These are phyloP conservation scores for Silene noctiflora DNA, from an alignment of 179 eudicot genomes.

Conservation along the genomic window DNA sequence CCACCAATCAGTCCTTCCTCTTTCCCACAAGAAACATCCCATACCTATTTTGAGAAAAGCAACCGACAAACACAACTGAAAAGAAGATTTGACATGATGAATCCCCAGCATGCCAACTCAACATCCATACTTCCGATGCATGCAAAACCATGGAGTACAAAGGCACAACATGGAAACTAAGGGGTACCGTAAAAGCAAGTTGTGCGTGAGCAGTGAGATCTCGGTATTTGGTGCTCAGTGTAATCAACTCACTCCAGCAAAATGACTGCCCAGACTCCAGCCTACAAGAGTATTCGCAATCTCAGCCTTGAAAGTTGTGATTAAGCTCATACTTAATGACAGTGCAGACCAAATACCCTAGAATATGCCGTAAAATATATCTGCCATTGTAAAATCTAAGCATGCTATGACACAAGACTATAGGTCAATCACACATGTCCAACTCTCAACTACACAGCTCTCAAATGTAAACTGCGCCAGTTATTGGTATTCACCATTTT, in stretches of 20 bases:
- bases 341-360: background rate
- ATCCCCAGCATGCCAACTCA: background rate
- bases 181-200: constrained; percentile 70
- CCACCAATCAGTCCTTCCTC: constrained; percentile 89
- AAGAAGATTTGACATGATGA: background rate
- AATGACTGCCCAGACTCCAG: constrained; percentile 81
- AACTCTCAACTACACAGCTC: no score
- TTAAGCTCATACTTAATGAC: background rate
- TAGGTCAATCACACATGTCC: background rate
- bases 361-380: constrained; percentile 4
- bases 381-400: constrained; percentile 1
- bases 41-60: constrained; percentile 47
- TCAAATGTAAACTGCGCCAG: no score
- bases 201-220: constrained; percentile 92
- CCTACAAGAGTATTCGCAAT: constrained; percentile 37
- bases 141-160: background rate
- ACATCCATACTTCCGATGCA: background rate
- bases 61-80: constrained; percentile 11
- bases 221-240: constrained; percentile 89
- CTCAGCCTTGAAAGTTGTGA: constrained; percentile 8
- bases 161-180: constrained; percentile 8
- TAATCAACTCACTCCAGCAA: constrained; percentile 87
- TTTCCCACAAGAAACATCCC: constrained; percentile 93
- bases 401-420: background rate
- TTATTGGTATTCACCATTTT: background rate